Percentiles rank a stretch among this genome's conserved stretches.
phyloP scores from a whole-genome alignment of 2,329 filamentous ascomycete species.

The Teratosphaeria pseudoeucalypti region DNA sequence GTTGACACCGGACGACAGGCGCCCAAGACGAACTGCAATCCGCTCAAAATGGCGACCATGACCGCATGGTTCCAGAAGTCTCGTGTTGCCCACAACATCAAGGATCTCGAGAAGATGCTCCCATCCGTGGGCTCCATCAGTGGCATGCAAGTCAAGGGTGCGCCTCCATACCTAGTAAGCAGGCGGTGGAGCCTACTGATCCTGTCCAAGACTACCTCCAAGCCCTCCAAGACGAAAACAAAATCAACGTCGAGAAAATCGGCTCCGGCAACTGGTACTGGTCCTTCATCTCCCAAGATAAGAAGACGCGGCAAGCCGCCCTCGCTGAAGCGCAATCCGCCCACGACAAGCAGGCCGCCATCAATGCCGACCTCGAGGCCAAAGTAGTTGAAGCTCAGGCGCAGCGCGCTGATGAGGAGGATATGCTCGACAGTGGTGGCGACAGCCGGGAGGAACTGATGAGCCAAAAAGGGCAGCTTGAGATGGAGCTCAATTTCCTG shows the following conservation, averaged over 20 bases:
- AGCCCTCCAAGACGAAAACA: conserved; percentile 49
- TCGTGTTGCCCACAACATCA: conserved; percentile 52
- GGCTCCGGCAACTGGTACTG: conserved; percentile 65
- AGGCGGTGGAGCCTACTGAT: neutral
- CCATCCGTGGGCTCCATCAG: conserved; percentile 53
- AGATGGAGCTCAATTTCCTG: conserved; percentile 28
- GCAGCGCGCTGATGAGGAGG: conserved; percentile 29
- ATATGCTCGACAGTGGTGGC: conserved; percentile 23
- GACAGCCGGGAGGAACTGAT: conserved; percentile 29
- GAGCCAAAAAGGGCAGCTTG: conserved; percentile 26
- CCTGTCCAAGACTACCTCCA: conserved; percentile 48
- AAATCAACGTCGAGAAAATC: conserved; percentile 58
- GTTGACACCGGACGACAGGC: conserved; percentile 23
- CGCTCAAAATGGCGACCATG: conserved; percentile 48
- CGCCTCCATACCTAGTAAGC: too few relatives aligned
- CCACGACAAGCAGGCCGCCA: conserved; percentile 26
- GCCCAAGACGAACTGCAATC: conserved; percentile 47
- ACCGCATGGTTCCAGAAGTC: conserved; percentile 50
- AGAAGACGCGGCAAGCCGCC: conserved; percentile 33
- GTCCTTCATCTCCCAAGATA: conserved; percentile 52
- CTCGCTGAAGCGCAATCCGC: conserved; percentile 29
- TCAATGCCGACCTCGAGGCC: conserved; percentile 28
- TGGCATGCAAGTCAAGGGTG: conserved; percentile 43
- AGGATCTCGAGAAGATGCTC: conserved; percentile 56
- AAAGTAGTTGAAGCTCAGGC: conserved; percentile 31